phyloP scores from a whole-genome alignment of 768 basidiomycete genomes.

The Boletus bicolor region DNA sequence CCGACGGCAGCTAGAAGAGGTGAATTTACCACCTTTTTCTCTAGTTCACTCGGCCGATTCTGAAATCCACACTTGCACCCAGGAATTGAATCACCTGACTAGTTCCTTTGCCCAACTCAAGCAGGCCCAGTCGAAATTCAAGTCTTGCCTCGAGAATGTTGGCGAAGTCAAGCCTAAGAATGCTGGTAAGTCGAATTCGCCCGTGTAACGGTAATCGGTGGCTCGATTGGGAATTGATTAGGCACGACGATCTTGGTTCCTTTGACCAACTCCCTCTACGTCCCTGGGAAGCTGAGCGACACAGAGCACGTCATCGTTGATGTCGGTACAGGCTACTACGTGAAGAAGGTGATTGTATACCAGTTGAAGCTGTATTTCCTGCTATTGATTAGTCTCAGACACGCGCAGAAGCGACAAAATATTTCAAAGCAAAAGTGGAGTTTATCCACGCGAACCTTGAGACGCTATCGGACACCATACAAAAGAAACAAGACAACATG shows the following conservation, averaged over 20 bases:
- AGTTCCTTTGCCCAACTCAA: constrained; percentile 91
- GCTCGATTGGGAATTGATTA: constrained; percentile 28
- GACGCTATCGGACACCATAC: constrained; percentile 81
- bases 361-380: background rate
- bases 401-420: constrained; percentile 71
- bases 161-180: constrained; percentile 70
- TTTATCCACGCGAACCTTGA: constrained; percentile 84
- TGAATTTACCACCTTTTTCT: constrained; percentile 25
- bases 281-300: constrained; percentile 86
- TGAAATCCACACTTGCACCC: constrained; percentile 1
- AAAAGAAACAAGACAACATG: constrained; percentile 89
- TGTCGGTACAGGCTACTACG: constrained; percentile 94
- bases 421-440: constrained; percentile 79
- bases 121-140: constrained; percentile 91
- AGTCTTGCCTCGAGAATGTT: constrained; percentile 78
- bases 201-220: background rate
- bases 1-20: constrained; percentile 89
- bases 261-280: constrained; percentile 90
- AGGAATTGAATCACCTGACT: constrained; percentile 93
- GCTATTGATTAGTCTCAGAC: constrained; percentile 48
- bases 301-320: constrained; percentile 89
- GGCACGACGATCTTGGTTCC: constrained; percentile 90
- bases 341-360: constrained; percentile 70
- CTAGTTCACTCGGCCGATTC: background rate
- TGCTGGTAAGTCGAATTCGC: constrained; percentile 38